phyloP scores from a whole-genome alignment of 176 grass and related monocot species.

The Puya raimondii region DNA sequence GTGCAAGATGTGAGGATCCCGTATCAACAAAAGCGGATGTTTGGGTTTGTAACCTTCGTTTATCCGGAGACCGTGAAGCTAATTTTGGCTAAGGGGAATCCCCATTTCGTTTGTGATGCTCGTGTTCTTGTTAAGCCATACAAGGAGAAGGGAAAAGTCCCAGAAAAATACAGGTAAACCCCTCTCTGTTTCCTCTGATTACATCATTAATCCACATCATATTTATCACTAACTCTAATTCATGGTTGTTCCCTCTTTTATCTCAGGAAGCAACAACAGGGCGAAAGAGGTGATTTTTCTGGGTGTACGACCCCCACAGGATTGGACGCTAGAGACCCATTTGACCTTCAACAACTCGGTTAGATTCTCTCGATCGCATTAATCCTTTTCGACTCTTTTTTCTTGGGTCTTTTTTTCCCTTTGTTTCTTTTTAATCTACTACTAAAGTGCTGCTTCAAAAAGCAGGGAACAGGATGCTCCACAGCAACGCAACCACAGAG shows the following conservation, averaged over 20 bases:
- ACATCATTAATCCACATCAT: background rate
- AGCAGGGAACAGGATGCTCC: slow-evolving; percentile 70
- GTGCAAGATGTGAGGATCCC: slow-evolving; percentile 95
- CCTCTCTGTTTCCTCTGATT: background rate
- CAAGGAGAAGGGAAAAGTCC: slow-evolving; percentile 97
- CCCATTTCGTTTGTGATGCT: slow-evolving; percentile 90
- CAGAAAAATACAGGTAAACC: slow-evolving; percentile 72
- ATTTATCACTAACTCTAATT: background rate
- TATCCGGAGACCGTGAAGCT: slow-evolving; percentile 91
- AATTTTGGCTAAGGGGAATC: slow-evolving; percentile 89
- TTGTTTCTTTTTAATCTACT: background rate
- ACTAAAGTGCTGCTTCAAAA: background rate
- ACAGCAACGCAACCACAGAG: slow-evolving; percentile 48
- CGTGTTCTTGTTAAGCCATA: slow-evolving; percentile 88
- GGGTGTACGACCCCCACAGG: slow-evolving; percentile 52
- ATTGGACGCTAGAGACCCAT: slow-evolving; percentile 48
- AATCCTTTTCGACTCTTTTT: background rate
- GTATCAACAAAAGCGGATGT: slow-evolving; percentile 99
- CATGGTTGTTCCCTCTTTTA: slow-evolving; percentile 3
- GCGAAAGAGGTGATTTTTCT: slow-evolving; percentile 56
- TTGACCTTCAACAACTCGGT: slow-evolving; percentile 85
- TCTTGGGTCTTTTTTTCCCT: too few species aligned
- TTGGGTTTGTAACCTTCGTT: slow-evolving; percentile 96
- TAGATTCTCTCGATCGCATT: background rate
- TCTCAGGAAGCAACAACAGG: slow-evolving; percentile 56